These are phyloP conservation scores for Leishmania aethiopica DNA, from an alignment of 208 protist species.

Conservation along the genomic window DNA sequence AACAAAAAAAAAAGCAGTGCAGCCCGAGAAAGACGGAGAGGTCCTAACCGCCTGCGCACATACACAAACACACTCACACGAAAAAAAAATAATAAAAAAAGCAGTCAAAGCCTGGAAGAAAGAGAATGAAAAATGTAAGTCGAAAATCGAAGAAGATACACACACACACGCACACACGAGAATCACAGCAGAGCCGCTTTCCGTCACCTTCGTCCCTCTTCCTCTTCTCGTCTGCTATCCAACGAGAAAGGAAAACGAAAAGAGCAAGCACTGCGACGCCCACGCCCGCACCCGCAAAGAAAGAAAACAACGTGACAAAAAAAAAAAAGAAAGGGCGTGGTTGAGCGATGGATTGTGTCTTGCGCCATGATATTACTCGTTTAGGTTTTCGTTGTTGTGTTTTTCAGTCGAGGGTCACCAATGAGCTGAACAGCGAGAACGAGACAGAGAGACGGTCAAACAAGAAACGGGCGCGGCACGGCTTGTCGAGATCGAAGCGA, in stretches of 20 bases:
- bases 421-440: background rate
- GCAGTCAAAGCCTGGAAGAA: background rate
- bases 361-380: too few species aligned
- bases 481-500: background rate
- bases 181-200: background rate
- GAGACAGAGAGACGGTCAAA: background rate
- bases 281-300: background rate
- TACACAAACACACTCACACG: background rate
- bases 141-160: background rate
- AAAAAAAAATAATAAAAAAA: background rate
- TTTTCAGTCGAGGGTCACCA: background rate
- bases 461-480: background rate
- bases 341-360: too few species aligned
- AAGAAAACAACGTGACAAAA: background rate
- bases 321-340: background rate
- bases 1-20: background rate
- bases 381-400: background rate
- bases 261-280: background rate
- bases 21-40: background rate
- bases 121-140: background rate
- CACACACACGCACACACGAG: background rate
- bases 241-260: background rate
- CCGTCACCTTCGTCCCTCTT: too few species aligned
- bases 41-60: background rate
- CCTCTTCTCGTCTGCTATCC: background rate